Evolutionary conservation across 2,329 filamentous ascomycete species (phyloP), one percentile per base, ranked within the genome.

Genomic region (Calycina herbarum): DNA sequence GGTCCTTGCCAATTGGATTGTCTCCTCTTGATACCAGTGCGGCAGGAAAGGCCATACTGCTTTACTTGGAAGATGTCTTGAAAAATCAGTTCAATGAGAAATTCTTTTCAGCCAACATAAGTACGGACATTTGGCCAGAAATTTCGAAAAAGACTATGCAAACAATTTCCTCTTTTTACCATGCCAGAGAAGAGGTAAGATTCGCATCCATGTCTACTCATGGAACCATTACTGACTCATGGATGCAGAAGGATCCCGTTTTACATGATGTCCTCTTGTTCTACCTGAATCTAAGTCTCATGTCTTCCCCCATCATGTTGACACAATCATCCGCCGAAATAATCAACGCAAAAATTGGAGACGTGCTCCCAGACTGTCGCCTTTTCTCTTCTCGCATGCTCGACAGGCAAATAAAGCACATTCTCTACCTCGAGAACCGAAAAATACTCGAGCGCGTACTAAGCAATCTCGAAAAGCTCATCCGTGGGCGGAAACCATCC

Each of bases 1-100:
- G 64, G n/a, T 71, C 70, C 5, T 59, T 71, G 17, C 68, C 67
- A 2, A 56, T 71, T 51, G 70, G 67, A 1, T 24, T 71, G n/a
- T 54, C 45, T 15, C 45, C 48, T 13, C 17, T 11, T 13, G 51
- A 62, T 17, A 63, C 58, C 0, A 2, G 35, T 17, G 45, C 51
- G 11, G 35, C 62, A 5, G 15, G 60, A 40, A 5, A 62, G 1
- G 51, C 62, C 5, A 56, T 57, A 38, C 33, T 62, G 5, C 29
- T 35, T 24, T 33, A 59, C 20, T 31, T 67, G 8, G 65, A 67
- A 20, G 38, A 40, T 3, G 27, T 64, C 6, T 8, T 66, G 38
- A 13, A 59, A 20, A 33, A 57, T 40, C 45, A 40, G 45, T 59
- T 48, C 35, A 40, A 65, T 4, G 56, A 62, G 35, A 60, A 31